Evolutionary conservation across 768 basidiomycete species (phyloP), one percentile per base, ranked within the genome.

Genomic region (Tulasnella sp.): DNA sequence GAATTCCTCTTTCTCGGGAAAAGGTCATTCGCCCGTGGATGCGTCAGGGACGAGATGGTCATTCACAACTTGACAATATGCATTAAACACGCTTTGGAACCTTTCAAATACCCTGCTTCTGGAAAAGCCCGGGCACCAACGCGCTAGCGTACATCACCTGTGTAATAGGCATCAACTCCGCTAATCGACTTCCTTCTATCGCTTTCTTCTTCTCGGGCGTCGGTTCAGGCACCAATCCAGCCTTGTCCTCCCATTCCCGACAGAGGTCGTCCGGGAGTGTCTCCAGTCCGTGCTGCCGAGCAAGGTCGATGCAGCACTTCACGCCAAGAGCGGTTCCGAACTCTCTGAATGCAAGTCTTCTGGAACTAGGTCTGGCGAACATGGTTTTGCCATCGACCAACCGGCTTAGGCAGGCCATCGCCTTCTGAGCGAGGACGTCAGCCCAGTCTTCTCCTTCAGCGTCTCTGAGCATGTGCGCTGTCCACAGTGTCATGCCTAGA

Each of bases 401-500:
- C n/a, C 71, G 64, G 76, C 77, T 67, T 12, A 78, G 76, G 71
- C 74, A 75, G 12, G 40, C 37, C 22, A 71, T 62, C 3, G 78
- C 78, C 26, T 75, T 72, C 34, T 74, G 44, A 41, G 75, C 67
- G n/a, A 78, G 72, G 47, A 71, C 73, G 16, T 71, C 76, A 8
- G 77, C 78, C 78, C 77, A 77, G 39, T 71, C 52, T 59, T 59
- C 52, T 22, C 47, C 73, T 64, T 79, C 77, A 35, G 74, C 68
- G 22, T 74, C 76, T 19, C 73, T 75, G 47, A 77, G 72, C 75
- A 76, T 77, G 69, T 79, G 78, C 19, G 75, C 76, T 0, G 75
- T 78, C 79, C 78, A 79, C 8, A 79, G 75, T 47, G 77, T 77
- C 79, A 79, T 80, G 6, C 78, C 79, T 1, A 79, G 72, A 68